These are phyloP conservation scores for Bidens hawaiensis DNA, from an alignment of 140 eudicot genomes.

Conservation along the genomic window DNA sequence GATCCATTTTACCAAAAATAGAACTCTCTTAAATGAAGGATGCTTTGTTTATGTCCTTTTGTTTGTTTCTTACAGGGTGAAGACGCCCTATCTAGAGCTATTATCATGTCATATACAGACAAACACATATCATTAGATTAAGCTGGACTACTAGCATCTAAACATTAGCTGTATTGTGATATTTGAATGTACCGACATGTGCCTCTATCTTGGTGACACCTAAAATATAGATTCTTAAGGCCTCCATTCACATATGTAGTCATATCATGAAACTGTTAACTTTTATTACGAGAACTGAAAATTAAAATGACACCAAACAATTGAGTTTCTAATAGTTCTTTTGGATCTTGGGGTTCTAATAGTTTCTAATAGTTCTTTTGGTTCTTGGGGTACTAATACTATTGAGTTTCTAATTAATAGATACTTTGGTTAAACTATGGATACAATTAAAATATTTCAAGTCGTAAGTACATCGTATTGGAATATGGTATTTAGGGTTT, in stretches of 20 bases:
- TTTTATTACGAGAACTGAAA: not conserved
- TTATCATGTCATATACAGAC: constrained; percentile 13
- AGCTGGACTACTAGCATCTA: constrained; percentile 16
- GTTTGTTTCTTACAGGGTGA: not conserved
- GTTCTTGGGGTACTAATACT: not conserved
- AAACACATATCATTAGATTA: constrained; percentile 17
- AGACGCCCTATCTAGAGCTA: constrained; percentile 12
- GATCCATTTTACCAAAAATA: not conserved
- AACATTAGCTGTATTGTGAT: not conserved
- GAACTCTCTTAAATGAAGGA: not conserved
- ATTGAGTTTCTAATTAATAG: not conserved
- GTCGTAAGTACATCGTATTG: no score
- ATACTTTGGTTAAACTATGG: no score
- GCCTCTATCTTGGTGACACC: constrained; percentile 10
- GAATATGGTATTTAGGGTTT: no score
- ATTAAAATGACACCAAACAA: not conserved
- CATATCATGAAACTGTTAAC: not conserved
- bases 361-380: not conserved
- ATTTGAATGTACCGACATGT: not conserved
- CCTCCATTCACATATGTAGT: not conserved
- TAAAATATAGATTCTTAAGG: not conserved
- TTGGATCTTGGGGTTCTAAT: no score
- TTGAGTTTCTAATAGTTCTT: not conserved
- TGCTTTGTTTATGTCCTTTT: not conserved
- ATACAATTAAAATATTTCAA: no score